These are phyloP conservation scores for Podospora anserina DNA, from an alignment of 495 filamentous ascomycete genomes.

Conservation along the genomic window DNA sequence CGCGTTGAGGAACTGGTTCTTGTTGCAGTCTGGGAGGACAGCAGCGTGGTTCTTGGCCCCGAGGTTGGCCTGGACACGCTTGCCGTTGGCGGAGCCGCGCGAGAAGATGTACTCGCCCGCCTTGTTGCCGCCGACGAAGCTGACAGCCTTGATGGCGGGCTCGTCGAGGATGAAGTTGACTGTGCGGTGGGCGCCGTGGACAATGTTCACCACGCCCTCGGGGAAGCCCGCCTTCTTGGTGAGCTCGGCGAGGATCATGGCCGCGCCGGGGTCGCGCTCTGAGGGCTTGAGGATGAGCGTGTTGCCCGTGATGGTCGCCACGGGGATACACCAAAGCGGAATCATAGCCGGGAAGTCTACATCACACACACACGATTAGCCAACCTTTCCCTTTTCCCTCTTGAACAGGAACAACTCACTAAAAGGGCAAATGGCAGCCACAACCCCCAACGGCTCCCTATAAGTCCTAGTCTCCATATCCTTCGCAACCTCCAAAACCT, in stretches of 20 bases:
- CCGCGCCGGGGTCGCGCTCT: constrained; percentile 94
- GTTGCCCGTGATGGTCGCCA: constrained; percentile 93
- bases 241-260: constrained; percentile 95
- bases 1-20: constrained; percentile 93
- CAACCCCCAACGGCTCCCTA: constrained; percentile 87
- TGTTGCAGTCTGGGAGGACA: constrained; percentile 93
- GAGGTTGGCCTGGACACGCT: constrained; percentile 92
- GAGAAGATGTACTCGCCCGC: constrained; percentile 96
- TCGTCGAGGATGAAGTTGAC: constrained; percentile 98
- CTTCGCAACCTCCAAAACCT: constrained; percentile 94
- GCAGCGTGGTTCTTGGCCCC: constrained; percentile 98
- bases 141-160: constrained; percentile 94
- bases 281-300: constrained; percentile 94
- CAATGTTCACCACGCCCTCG: constrained; percentile 87
- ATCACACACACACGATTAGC: constrained; percentile 20
- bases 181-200: constrained; percentile 86
- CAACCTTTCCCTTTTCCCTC: neutral
- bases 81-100: constrained; percentile 88
- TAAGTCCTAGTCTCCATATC: constrained; percentile 99
- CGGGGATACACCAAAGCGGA: constrained; percentile 92
- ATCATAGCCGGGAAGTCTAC: constrained; percentile 99
- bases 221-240: constrained; percentile 91
- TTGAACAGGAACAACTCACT: constrained; percentile 60
- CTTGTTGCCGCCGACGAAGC: constrained; percentile 94
- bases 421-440: constrained; percentile 97